Evolutionary conservation across 192 early-diverging fungal species (phyloP).

Genomic region (Coemansia sp.): DNA sequence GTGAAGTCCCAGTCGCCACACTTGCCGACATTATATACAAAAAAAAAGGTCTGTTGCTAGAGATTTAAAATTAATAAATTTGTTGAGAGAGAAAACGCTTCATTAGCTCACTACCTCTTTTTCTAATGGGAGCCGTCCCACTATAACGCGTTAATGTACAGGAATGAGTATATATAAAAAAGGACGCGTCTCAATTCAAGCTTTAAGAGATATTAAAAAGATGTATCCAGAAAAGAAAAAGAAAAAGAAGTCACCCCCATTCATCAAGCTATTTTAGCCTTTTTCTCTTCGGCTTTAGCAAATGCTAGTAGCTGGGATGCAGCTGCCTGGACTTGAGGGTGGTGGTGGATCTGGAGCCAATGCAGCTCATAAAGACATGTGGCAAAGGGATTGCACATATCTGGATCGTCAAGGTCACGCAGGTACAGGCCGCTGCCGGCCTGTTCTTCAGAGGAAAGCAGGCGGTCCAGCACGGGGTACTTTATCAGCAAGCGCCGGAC

Average conservation of each 20-base stretch:
- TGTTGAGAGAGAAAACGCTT: too few relatives aligned
- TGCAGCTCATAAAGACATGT: constrained; percentile 86
- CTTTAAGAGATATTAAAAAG: constrained; percentile 9
- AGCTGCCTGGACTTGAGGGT: constrained; percentile 34
- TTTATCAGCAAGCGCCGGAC: constrained; percentile 52
- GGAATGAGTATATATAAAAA: neutral
- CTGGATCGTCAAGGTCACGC: constrained; percentile 81
- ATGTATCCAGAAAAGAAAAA: constrained; percentile 11
- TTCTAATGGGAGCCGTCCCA: neutral
- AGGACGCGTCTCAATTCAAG: constrained; percentile 7
- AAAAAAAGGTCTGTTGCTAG: neutral
- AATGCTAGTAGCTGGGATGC: constrained; percentile 33
- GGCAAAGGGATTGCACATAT: constrained; percentile 93
- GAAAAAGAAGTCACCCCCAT: neutral
- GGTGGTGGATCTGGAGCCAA: constrained; percentile 58
- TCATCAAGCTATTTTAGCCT: constrained; percentile 19
- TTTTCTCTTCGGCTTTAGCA: constrained; percentile 42
- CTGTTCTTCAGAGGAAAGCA: constrained; percentile 65
- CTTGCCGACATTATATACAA: constrained; percentile 48
- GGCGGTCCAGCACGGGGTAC: constrained; percentile 61
- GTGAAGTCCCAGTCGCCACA: constrained; percentile 28
- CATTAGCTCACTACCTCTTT: too few relatives aligned
- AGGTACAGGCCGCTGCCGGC: constrained; percentile 80
- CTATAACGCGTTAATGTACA: constrained; percentile 5
- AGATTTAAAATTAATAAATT: neutral